Evolutionary conservation across 257 asterid species (phyloP), one percentile per base, ranked within the genome.

Genomic region (Ophiorrhiza pumila): DNA sequence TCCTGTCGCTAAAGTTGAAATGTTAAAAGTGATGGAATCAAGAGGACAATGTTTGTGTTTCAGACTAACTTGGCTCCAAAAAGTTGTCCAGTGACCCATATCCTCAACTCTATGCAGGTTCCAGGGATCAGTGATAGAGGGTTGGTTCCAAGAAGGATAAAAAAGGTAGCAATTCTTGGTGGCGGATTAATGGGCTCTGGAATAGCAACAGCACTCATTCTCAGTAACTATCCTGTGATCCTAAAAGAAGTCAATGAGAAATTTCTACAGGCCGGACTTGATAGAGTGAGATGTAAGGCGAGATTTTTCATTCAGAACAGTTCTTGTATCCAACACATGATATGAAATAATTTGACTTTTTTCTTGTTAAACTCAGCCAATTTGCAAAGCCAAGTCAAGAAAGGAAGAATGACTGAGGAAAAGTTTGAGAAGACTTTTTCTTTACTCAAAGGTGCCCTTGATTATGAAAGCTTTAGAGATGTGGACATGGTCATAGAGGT

Each of bases 131-230:
- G 96, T 31, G 96, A 95, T 80, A 78, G 74, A 66, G 96, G 96
- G 60, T 83, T 95, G 85, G 87, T 74, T 75, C 96, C 99, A 49
- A 88, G 97, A 85, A 78, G 32, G 35, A 78, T 95, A 67, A 86
- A 87, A 72, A 95, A 85, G 86, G 96, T 95, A 66, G 99, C 90
- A 49, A 80, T 95, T 77, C 87, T 95, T 32, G 99, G 99, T 76
- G 98, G 99, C 34, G 99, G 99, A 61, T 81, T 95, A 34, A 95
- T 95, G 99, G 99, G 98, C 57, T 95, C 98, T 27, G 98, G 98
- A 55, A 95, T 95, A 70, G 98, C 99, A 35, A 95, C 99, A 31
- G 90, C 96, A 0, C 78, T 95, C 78, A 78, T 92, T 71, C 94
- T 89, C 71, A 86, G 89, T 60, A 86, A 83, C 71, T 95, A 82